Evolutionary conservation across 192 early-diverging fungal species (phyloP).

Genomic region (Gryganskiella cystojenkinii): DNA sequence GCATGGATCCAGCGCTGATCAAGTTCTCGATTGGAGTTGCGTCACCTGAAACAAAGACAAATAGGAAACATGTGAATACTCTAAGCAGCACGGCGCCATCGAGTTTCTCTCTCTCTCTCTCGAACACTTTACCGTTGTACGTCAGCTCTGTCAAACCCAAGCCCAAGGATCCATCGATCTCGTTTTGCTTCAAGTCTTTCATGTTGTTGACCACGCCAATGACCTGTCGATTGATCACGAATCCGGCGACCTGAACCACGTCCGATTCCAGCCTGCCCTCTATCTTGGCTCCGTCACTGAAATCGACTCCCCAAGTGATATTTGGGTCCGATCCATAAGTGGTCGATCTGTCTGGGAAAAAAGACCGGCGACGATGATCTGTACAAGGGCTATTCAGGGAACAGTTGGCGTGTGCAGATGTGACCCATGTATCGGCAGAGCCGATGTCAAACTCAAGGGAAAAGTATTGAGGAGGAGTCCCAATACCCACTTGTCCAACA

Average conservation of each 20-base stretch:
- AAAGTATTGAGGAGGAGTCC: constrained; percentile 71
- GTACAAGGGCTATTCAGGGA: constrained; percentile 8
- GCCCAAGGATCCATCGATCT: constrained; percentile 70
- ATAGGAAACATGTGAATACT: neutral
- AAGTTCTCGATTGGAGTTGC: constrained; percentile 14
- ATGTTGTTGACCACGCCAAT: constrained; percentile 66
- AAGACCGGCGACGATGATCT: constrained; percentile 10
- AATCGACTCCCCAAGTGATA: constrained; percentile 31
- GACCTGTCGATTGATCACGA: constrained; percentile 61
- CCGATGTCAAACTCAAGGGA: constrained; percentile 70
- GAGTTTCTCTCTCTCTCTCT: no score
- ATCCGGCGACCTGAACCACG: constrained; percentile 59
- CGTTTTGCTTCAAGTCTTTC: constrained; percentile 52
- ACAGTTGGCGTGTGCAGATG: constrained; percentile 17
- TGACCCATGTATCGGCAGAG: constrained; percentile 70
- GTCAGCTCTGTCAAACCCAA: constrained; percentile 36
- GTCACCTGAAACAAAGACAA: neutral
- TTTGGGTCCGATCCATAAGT: constrained; percentile 8
- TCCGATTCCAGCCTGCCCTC: constrained; percentile 43
- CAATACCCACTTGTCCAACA: constrained; percentile 66
- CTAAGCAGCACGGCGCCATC: no score
- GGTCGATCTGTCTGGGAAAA: constrained; percentile 7
- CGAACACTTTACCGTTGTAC: constrained; percentile 13
- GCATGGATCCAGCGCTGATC: constrained; percentile 2
- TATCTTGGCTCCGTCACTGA: constrained; percentile 39